Conservation (phyloP, 495 filamentous ascomycete species). For the Choiromyces venosus region DNA sequence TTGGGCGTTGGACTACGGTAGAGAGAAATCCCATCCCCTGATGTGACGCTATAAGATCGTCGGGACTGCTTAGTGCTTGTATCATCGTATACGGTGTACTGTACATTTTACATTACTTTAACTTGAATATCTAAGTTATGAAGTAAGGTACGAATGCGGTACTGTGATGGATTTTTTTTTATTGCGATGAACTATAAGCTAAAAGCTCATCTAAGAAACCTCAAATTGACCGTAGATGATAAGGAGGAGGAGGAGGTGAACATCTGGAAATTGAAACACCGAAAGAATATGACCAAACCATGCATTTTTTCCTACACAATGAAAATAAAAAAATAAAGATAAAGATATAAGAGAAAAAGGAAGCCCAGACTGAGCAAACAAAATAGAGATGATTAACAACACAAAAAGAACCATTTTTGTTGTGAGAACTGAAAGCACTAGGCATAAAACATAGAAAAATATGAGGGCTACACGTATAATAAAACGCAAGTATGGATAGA, state of each 20-base stretch:
- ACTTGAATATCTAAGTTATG: background rate
- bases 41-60: background rate
- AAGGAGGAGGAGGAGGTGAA: background rate
- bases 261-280: background rate
- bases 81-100: background rate
- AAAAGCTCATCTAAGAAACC: background rate
- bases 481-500: constrained; percentile 7
- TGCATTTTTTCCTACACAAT: background rate
- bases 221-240: background rate
- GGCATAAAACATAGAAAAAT: constrained; percentile 9
- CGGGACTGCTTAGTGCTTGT: background rate
- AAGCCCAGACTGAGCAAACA: constrained; percentile 9
- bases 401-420: background rate
- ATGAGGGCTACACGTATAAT: constrained; percentile 14
- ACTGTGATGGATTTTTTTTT: background rate
- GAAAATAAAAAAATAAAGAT: constrained; percentile 10
- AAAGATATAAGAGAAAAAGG: background rate
- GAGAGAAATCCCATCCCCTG: background rate
- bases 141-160: background rate
- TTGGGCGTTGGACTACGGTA: background rate
- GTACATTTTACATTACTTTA: no score
- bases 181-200: background rate
- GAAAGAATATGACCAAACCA: constrained; percentile 16
- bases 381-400: background rate
- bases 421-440: background rate